Conservation (phyloP, 352 stramenopile genomes). For the Pythium vanterpoolii region DNA sequence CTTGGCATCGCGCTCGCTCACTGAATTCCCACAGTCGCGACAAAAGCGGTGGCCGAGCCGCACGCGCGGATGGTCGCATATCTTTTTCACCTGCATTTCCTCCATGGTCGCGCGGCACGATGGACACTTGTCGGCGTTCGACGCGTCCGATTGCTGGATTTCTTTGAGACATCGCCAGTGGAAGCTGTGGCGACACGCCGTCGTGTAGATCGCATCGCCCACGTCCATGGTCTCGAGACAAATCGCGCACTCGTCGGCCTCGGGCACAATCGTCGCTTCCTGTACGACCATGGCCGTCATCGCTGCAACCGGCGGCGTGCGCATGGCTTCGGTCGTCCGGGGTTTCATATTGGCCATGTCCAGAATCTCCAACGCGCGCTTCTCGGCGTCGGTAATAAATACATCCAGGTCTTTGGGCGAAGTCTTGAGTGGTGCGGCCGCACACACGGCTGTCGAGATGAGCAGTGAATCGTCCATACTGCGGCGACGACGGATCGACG, state of each 20-base stretch:
- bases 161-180: constrained; percentile 84
- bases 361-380: constrained; percentile 44
- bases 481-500: constrained; percentile 36
- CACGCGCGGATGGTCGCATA: constrained; percentile 83
- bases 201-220: constrained; percentile 80
- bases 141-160: constrained; percentile 73
- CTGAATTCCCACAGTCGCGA: constrained; percentile 59
- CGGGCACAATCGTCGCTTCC: constrained; percentile 46
- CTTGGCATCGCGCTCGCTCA: constrained; percentile 70
- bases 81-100: constrained; percentile 83
- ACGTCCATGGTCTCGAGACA: constrained; percentile 80
- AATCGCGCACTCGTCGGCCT: constrained; percentile 82
- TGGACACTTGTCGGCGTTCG: constrained; percentile 83
- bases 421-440: constrained; percentile 22
- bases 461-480: constrained; percentile 50
- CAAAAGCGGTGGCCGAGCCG: constrained; percentile 76
- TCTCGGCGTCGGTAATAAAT: constrained; percentile 60
- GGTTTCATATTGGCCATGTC: constrained; percentile 22
- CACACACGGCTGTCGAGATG: background rate
- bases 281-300: constrained; percentile 16
- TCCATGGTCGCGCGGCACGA: constrained; percentile 72
- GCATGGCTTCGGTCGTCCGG: constrained; percentile 1
- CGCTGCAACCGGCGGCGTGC: constrained; percentile 15
- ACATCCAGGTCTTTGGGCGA: constrained; percentile 40
- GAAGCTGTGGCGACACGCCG: constrained; percentile 80